Percentiles rank a stretch among this genome's conserved stretches.
These are phyloP conservation scores for Rhodocollybia butyracea DNA, from an alignment of 768 basidiomycete genomes.

Conservation along the genomic window DNA sequence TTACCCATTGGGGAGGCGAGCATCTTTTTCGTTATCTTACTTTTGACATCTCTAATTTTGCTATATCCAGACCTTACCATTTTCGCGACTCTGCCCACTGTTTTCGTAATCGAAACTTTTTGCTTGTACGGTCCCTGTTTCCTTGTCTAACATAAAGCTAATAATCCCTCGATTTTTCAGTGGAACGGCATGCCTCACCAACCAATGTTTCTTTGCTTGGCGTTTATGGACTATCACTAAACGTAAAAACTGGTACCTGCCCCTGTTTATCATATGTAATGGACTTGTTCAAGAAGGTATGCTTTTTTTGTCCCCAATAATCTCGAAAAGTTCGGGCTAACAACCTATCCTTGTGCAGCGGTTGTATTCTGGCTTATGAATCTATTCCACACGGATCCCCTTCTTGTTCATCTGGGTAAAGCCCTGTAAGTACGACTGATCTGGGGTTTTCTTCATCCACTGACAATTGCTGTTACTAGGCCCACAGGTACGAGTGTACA, in stretches of 20 bases:
- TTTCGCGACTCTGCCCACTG: not conserved
- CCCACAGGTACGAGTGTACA: not conserved
- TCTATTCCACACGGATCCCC: not conserved
- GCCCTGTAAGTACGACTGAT: not conserved
- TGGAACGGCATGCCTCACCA: constrained; percentile 1
- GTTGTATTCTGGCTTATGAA: constrained; percentile 5
- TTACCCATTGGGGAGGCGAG: constrained; percentile 1
- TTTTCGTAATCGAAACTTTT: constrained; percentile 2
- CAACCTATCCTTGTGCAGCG: not conserved
- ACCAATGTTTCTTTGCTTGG: constrained; percentile 6
- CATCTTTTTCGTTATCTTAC: not conserved
- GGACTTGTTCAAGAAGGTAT: constrained; percentile 2
- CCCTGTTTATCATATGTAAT: constrained; percentile 1
- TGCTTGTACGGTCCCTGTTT: not conserved
- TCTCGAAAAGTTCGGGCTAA: not conserved
- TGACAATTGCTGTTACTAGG: not conserved
- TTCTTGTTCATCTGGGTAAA: not conserved
- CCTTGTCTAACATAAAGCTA: not conserved
- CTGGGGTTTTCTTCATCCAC: not conserved
- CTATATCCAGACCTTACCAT: not conserved
- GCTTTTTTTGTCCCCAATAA: not conserved
- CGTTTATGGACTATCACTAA: constrained; percentile 6
- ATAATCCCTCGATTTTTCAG: too few species aligned
- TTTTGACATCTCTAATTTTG: not conserved
- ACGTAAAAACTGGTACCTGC: constrained; percentile 3